Percentiles rank a stretch among this genome's conserved stretches.
Conservation (phyloP, 345 rosid species). For the Turritis glabra region DNA sequence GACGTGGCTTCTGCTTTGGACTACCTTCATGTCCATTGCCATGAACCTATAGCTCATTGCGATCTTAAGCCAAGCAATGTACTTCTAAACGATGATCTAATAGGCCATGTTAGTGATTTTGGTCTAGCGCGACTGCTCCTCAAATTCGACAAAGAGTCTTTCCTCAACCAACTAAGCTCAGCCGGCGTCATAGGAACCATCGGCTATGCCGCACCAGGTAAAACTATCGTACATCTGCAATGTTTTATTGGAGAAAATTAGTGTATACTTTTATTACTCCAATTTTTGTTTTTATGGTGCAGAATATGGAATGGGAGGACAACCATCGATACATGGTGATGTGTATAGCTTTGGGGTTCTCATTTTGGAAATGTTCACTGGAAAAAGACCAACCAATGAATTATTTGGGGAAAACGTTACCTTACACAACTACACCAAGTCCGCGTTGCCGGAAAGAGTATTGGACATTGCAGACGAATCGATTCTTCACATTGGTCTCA, state of each 20-base stretch:
- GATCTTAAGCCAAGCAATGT: constrained; percentile 15
- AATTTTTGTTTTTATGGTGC: too few species aligned
- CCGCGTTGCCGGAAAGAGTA: neutral
- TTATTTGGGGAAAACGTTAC: constrained; percentile 26
- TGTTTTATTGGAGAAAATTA: neutral
- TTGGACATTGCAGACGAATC: constrained; percentile 21
- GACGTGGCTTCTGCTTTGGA: constrained; percentile 21
- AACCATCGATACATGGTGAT: constrained; percentile 22
- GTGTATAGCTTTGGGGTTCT: constrained; percentile 10
- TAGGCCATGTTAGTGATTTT: constrained; percentile 13
- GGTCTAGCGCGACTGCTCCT: constrained; percentile 9
- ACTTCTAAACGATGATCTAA: neutral
- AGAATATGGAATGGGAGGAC: constrained; percentile 42
- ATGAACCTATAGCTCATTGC: neutral
- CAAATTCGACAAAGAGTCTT: neutral
- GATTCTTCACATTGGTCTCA: neutral
- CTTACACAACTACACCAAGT: constrained; percentile 16
- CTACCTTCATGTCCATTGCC: constrained; percentile 3
- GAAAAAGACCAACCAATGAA: constrained; percentile 28
- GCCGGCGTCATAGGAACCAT: constrained; percentile 1
- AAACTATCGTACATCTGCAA: neutral
- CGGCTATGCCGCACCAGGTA: constrained; percentile 27
- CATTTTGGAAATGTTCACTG: neutral
- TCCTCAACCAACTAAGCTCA: neutral
- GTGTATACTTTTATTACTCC: too few species aligned